These are phyloP conservation scores for Monosporascus sp. DNA, from an alignment of 2,329 filamentous ascomycete genomes.

Conservation along the genomic window DNA sequence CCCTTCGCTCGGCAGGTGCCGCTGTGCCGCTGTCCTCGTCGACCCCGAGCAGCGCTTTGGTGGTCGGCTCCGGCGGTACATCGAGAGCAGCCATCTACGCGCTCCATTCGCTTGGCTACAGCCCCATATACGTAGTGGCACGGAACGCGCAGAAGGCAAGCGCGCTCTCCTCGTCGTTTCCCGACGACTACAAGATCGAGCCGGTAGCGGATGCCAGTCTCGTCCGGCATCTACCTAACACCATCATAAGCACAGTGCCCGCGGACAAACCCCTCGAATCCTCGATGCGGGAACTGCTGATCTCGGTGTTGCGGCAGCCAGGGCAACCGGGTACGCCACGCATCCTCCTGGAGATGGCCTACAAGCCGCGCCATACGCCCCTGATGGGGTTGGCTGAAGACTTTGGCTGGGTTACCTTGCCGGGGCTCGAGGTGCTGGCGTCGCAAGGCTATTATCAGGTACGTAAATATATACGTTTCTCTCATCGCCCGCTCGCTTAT, in stretches of 20 bases:
- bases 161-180: constrained; percentile 67
- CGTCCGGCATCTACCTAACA: constrained; percentile 49
- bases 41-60: constrained; percentile 57
- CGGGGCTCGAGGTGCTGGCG: constrained; percentile 82
- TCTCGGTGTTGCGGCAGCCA: constrained; percentile 42
- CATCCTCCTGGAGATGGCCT: constrained; percentile 90
- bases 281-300: constrained; percentile 61
- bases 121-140: constrained; percentile 82
- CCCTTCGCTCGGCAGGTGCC: constrained; percentile 66
- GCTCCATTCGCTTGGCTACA: constrained; percentile 75
- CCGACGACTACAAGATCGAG: constrained; percentile 63
- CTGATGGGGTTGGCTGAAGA: constrained; percentile 79
- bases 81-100: constrained; percentile 88
- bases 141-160: constrained; percentile 66
- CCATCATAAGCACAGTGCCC: constrained; percentile 87
- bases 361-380: constrained; percentile 79
- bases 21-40: constrained; percentile 38
- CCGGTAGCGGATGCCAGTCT: constrained; percentile 48
- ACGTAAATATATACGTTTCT: constrained; percentile 26
- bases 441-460: constrained; percentile 89
- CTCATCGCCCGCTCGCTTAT: constrained; percentile 2
- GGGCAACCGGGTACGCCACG: constrained; percentile 35
- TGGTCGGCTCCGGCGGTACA: constrained; percentile 89
- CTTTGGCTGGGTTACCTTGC: constrained; percentile 75
- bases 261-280: constrained; percentile 79